Evolutionary conservation across 345 rosid genomes (phyloP), one percentile per base, ranked within the genome.

Genomic region (Brassica cretica): DNA sequence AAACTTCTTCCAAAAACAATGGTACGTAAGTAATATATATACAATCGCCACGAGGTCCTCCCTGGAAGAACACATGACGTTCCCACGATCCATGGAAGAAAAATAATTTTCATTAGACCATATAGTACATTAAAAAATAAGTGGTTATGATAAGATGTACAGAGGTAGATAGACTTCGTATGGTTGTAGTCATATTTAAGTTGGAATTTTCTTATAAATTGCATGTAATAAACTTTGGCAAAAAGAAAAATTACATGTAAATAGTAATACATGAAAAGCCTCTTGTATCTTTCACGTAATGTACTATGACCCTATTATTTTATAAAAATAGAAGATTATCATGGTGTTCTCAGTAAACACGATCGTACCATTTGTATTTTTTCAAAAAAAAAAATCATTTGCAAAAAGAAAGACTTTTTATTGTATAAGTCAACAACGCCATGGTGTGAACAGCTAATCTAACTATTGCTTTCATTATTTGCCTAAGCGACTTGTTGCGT

Each of bases 401-500:
- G 16, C 67, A 62, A 14, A 51, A 29, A 12, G 5, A 16, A 8
- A 25, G 41, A 6, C 0, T 0, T 5, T 70, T 11, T 5, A 44
- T 66, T 56, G 37, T 41, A 55, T 11, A 66, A 30, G 76, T 65
- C 72, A 71, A 66, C 37, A 44, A 58, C 72, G 72, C 62, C 61
- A 19, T 24, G 39, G 68, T 41, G 66, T 78, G 72, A 78, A 66
- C 81, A 71, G 51, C 61, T 41, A 77, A 77, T 61, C 18, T 53
- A 32, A 69, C 9, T 71, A 64, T 53, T 71, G 60, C 66, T 37
- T 64, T 27, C 49, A 37, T 71, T 35, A 64, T 14, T 71, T 3
- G 49, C 66, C 8, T 25, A 78, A 72, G 73, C 41, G 49, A 72
- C 73, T 5, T 32, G 69, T 76, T 77, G 66, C 80, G 30, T 77